Percentiles rank a stretch among this genome's conserved stretches.
Evolutionary conservation across 2,329 filamentous ascomycete genomes (phyloP).

Genomic region (Colletotrichum salicis): DNA sequence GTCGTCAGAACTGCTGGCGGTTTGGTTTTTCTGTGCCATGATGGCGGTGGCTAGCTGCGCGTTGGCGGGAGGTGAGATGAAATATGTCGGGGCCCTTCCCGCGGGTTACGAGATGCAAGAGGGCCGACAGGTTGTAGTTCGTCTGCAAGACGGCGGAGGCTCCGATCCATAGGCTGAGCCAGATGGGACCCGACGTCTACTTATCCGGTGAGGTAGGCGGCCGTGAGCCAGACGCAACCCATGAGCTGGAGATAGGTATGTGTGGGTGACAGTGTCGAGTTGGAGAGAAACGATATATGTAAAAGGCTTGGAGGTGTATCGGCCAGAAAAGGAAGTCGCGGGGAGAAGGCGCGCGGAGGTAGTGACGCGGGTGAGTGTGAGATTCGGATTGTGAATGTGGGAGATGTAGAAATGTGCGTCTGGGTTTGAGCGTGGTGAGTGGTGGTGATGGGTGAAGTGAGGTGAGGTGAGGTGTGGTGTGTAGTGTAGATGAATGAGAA

Average conservation of each 20-base stretch:
- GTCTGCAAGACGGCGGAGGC: constrained; percentile 27
- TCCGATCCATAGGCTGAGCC: constrained; percentile 27
- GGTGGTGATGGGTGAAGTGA: neutral
- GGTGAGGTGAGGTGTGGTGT: neutral
- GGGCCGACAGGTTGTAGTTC: constrained; percentile 30
- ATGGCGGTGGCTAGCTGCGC: constrained; percentile 25
- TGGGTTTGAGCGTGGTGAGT: neutral
- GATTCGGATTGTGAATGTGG: constrained; percentile 20
- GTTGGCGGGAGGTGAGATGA: constrained; percentile 15
- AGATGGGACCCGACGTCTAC: constrained; percentile 1
- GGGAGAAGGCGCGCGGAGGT: constrained; percentile 2
- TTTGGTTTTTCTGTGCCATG: constrained; percentile 36
- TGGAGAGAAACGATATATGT: neutral
- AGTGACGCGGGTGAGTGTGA: neutral
- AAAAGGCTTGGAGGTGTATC: neutral
- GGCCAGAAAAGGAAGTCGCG: neutral
- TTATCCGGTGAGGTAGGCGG: constrained; percentile 13
- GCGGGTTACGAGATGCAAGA: constrained; percentile 33
- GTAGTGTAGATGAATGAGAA: constrained; percentile 5
- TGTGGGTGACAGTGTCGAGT: neutral
- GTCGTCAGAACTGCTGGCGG: constrained; percentile 33
- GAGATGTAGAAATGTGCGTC: neutral
- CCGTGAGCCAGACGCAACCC: constrained; percentile 20
- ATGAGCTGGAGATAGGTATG: constrained; percentile 24
- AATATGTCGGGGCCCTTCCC: constrained; percentile 34